Percentiles rank a stretch among this genome's conserved stretches.
These are phyloP conservation scores for Cadophora luteo-olivacea DNA, from an alignment of 2,329 filamentous ascomycete genomes.

Conservation along the genomic window DNA sequence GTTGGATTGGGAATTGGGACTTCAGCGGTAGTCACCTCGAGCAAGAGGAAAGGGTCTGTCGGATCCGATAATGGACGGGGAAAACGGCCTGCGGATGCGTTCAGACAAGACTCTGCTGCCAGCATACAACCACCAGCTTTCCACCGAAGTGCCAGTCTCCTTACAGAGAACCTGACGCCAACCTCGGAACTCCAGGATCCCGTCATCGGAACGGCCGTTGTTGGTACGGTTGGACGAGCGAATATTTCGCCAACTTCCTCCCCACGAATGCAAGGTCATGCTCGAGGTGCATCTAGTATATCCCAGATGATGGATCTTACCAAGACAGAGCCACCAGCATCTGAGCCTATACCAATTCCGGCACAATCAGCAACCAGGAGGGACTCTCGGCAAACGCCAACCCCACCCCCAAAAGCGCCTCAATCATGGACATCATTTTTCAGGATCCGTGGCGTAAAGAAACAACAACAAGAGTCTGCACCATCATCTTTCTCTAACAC, in stretches of 20 bases:
- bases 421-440: conserved; percentile 77
- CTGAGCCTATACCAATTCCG: conserved; percentile 46
- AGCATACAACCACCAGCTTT: conserved; percentile 28
- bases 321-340: conserved; percentile 23
- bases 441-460: conserved; percentile 55
- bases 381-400: conserved; percentile 15
- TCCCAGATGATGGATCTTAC: conserved; percentile 57
- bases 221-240: conserved; percentile 54
- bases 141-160: conserved; percentile 33
- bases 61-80: conserved; percentile 45
- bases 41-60: conserved; percentile 55
- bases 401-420: conserved; percentile 50
- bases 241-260: conserved; percentile 54
- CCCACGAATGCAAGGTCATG: conserved; percentile 48
- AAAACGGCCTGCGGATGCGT: conserved; percentile 42
- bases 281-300: conserved; percentile 55
- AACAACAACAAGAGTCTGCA: conserved; percentile 58
- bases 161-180: conserved; percentile 42
- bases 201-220: conserved; percentile 55
- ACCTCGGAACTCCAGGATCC: conserved; percentile 43
- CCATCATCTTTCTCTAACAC: conserved; percentile 90
- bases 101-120: conserved; percentile 33
- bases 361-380: conserved; percentile 48
- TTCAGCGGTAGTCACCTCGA: conserved; percentile 63
- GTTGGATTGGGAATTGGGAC: conserved; percentile 62